Evolutionary conservation across 208 protist species (phyloP).

Genomic region (Crithidia bombi): DNA sequence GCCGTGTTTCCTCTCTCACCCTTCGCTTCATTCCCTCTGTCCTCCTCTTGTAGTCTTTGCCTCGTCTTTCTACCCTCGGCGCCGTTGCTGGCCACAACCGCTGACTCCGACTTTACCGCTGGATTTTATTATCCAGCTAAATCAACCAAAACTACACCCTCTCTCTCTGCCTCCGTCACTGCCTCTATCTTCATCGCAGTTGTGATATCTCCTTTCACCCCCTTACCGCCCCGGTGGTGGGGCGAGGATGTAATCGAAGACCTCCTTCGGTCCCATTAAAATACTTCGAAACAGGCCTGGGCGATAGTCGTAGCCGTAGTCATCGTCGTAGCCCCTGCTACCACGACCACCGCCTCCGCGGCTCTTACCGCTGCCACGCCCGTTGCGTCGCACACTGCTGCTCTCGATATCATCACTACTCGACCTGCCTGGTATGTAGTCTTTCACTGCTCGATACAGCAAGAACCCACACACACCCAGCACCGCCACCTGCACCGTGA

Average conservation of each 20-base stretch:
- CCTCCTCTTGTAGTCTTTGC: neutral
- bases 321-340: slow-evolving; percentile 21
- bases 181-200: too few species aligned
- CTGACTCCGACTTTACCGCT: too few species aligned
- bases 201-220: too few species aligned
- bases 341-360: slow-evolving; percentile 14
- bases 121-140: too few species aligned
- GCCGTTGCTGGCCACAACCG: too few species aligned
- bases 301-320: slow-evolving; percentile 39
- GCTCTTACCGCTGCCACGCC: slow-evolving; percentile 1
- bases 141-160: too few species aligned
- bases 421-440: slow-evolving; percentile 25
- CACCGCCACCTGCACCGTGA: slow-evolving; percentile 63
- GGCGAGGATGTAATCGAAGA: slow-evolving; percentile 82
- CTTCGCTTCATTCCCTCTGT: neutral
- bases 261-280: slow-evolving; percentile 77
- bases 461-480: slow-evolving; percentile 55
- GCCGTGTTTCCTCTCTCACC: neutral
- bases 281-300: slow-evolving; percentile 64
- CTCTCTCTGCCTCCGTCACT: too few species aligned
- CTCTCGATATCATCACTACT: neutral
- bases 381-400: neutral
- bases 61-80: too few species aligned
- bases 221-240: slow-evolving; percentile 26
- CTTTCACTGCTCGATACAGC: slow-evolving; percentile 42